Base-by-base conservation (phyloP, 345 rosid genomes). In the Raphanus raphanistrum region DNA sequence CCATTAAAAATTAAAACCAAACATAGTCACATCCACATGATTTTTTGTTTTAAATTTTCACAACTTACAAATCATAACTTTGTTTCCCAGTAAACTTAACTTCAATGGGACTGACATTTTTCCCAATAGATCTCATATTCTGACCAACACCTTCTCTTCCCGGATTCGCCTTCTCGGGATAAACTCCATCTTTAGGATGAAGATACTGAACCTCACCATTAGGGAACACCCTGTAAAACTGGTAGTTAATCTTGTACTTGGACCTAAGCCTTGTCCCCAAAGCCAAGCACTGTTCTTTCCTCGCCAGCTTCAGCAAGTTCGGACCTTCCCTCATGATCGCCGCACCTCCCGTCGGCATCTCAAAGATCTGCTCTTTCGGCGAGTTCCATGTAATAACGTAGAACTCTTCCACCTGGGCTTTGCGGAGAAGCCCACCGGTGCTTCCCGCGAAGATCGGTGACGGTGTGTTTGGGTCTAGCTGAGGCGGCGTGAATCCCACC, bases 1-100 rank as follows among this genome's bases (percentile, higher is more conserved):
- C 54, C 54, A 45, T 45, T 45, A 12, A 45, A 52, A 52, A 15
- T 52, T 52, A 16, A 16, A 21, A 16, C 8, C 59, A 52, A 52
- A 52, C 59, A 52, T 52, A 52, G 81, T 72, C 45, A 78, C 63
- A 57, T 71, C 27, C 62, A 71, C 76, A 63, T 36, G 41, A 12
- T 2, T 27, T 15, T 76, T 70, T 57, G 29, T 15, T 15, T 76
- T 70, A 5, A 11, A 8, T 35, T 21, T 68, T 27, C n/a, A 64
- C 63, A 77, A 43, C 82, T 90, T 63, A 91, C 89, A 94, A 84
- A 75, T 94, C 97, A 80, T 92, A 92, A 27, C 68, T 72, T 79
- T 92, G 96, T 85, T 94, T 94, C 13, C 98, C 98, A 16, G 97
- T 92, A 82, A 94, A 92, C 90, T 94, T 92, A 48, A 94, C 95